Conservation (phyloP, 2,329 filamentous ascomycete genomes). For the Colletotrichum karsti region DNA sequence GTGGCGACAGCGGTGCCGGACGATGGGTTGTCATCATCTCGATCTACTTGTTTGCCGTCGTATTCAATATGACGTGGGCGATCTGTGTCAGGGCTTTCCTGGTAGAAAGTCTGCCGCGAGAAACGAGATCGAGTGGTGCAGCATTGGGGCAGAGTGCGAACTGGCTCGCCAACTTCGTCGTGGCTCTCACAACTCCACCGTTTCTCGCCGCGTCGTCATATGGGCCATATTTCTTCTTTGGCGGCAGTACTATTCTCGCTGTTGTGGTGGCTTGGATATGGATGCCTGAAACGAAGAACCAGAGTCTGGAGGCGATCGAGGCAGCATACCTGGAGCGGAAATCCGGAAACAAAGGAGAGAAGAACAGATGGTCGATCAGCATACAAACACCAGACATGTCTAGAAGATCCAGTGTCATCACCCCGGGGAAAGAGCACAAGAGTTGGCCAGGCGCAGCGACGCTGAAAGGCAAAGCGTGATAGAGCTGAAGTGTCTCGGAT, state of each 20-base stretch:
- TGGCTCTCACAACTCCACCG: slow-evolving; percentile 52
- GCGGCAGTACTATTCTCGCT: slow-evolving; percentile 44
- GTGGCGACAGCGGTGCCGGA: slow-evolving; percentile 43
- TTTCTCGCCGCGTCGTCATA: slow-evolving; percentile 46
- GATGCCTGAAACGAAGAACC: slow-evolving; percentile 53
- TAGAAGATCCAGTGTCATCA: not conserved
- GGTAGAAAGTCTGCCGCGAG: slow-evolving; percentile 63
- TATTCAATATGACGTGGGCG: slow-evolving; percentile 58
- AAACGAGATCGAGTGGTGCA: slow-evolving; percentile 62
- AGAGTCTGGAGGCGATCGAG: slow-evolving; percentile 48
- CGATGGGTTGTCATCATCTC: slow-evolving; percentile 60
- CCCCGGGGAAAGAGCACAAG: not conserved
- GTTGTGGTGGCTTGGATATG: slow-evolving; percentile 43
- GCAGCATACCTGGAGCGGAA: not conserved
- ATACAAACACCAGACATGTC: not conserved
- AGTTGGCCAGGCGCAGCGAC: no score
- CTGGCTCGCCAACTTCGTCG: slow-evolving; percentile 56
- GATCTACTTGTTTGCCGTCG: slow-evolving; percentile 58
- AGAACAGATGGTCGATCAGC: not conserved
- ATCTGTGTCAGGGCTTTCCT: slow-evolving; percentile 59
- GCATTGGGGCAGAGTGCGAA: slow-evolving; percentile 61
- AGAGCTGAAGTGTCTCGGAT: no score
- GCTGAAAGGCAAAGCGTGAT: no score
- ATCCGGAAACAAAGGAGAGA: not conserved
- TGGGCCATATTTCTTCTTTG: slow-evolving; percentile 56